Conservation (phyloP, 2,329 filamentous ascomycete genomes). For the Cladosporium sp. region DNA sequence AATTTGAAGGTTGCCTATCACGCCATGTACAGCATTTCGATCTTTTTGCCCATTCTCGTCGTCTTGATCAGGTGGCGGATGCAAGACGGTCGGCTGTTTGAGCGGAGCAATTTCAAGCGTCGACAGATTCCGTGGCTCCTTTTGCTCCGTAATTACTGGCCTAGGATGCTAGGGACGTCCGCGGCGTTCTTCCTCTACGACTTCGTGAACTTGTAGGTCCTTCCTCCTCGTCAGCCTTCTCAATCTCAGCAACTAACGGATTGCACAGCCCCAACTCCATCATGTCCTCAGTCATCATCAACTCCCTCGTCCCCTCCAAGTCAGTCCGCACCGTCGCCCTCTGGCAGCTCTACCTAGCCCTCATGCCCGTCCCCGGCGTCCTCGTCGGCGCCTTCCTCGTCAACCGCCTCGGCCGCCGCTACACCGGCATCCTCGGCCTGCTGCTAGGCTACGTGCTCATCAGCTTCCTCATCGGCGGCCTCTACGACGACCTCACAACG, state of each 20-base stretch:
- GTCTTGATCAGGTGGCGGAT: constrained; percentile 29
- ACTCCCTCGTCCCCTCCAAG: constrained; percentile 31
- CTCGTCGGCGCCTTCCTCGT: constrained; percentile 45
- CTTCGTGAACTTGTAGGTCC: constrained; percentile 37
- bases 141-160: constrained; percentile 42
- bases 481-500: constrained; percentile 43
- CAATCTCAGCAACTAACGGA: constrained; percentile 34
- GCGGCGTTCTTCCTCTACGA: constrained; percentile 52
- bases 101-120: constrained; percentile 42
- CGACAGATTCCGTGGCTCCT: constrained; percentile 41
- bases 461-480: constrained; percentile 46
- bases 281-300: constrained; percentile 40
- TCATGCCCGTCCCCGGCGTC: constrained; percentile 44
- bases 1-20: constrained; percentile 39
- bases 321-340: constrained; percentile 40
- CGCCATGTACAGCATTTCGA: constrained; percentile 37
- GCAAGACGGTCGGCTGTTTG: constrained; percentile 45
- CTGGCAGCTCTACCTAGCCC: constrained; percentile 44
- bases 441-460: constrained; percentile 44
- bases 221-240: constrained; percentile 18
- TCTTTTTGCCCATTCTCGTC: constrained; percentile 44
- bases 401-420: constrained; percentile 44
- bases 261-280: constrained; percentile 24
- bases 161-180: constrained; percentile 46
- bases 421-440: constrained; percentile 48